Evolutionary conservation across 306 rosid genomes (phyloP).

Genomic region (Vigna unguiculata): DNA sequence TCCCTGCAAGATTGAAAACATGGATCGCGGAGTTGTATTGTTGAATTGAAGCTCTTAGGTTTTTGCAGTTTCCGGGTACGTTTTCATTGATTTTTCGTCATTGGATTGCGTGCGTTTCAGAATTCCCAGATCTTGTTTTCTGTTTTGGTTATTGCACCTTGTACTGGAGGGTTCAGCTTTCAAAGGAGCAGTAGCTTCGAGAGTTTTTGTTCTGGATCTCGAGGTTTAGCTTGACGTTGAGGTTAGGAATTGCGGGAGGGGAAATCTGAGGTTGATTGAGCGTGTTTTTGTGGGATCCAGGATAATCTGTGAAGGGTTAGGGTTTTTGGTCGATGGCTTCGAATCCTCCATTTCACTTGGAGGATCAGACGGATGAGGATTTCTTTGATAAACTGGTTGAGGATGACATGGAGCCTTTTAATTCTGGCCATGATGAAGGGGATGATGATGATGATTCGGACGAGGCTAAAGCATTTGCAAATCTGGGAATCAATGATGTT

Average conservation of each 20-base stretch:
- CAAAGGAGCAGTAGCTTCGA: slow-evolving; percentile 36
- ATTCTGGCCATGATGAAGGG: slow-evolving; percentile 44
- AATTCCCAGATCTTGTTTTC: slow-evolving; percentile 59
- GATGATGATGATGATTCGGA: slow-evolving; percentile 71
- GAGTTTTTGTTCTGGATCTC: slow-evolving; percentile 58
- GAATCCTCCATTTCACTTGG: slow-evolving; percentile 81
- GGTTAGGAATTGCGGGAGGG: slow-evolving; percentile 39
- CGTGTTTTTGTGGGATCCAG: slow-evolving; percentile 41
- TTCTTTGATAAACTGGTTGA: slow-evolving; percentile 90
- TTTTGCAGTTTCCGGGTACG: slow-evolving; percentile 36
- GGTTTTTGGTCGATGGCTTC: slow-evolving; percentile 73
- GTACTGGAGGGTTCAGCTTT: slow-evolving; percentile 44
- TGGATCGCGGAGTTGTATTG: slow-evolving; percentile 53
- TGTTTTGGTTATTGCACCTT: slow-evolving; percentile 40
- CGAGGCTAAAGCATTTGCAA: slow-evolving; percentile 63
- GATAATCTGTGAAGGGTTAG: slow-evolving; percentile 48
- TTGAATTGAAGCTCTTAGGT: slow-evolving; percentile 42
- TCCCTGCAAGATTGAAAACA: slow-evolving; percentile 43
- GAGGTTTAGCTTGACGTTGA: slow-evolving; percentile 52
- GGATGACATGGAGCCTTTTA: slow-evolving; percentile 62
- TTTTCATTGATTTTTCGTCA: slow-evolving; percentile 36
- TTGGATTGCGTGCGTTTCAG: slow-evolving; percentile 46
- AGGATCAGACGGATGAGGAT: slow-evolving; percentile 93
- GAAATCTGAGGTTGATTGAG: slow-evolving; percentile 19
- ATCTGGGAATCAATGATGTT: slow-evolving; percentile 56